Base-by-base conservation (phyloP, 352 stramenopile species). In the Phytophthora pseudosyringae region DNA sequence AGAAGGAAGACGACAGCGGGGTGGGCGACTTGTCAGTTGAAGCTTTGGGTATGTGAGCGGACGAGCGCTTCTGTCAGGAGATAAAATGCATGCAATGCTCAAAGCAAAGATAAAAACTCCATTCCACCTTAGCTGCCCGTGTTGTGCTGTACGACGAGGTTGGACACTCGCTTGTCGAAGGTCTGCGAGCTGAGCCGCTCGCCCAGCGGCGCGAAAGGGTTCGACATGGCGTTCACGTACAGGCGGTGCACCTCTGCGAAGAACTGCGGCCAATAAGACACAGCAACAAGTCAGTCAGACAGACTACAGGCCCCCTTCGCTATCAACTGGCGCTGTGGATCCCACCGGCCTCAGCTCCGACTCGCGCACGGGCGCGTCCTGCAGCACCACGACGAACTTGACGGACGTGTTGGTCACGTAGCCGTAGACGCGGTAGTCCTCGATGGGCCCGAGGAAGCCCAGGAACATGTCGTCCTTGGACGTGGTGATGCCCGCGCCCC, bases 321-420 rank as follows among this genome's bases (percentile, higher is more conserved):
- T 25, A 25, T 32, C 16, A 18, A 32, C 18, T 10, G 21, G 6
- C 26, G 21, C 11, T 48, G 13, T 33, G 38, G n/a, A 29, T 9
- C 31, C 6, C 69, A 93, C 88, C 50, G 75, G 73, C 71, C 86
- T 81, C 16, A 96, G 72, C 59, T 96, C 88, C 1, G 83, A 90
- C 43, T 94, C 86, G 49, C 87, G 86, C 56, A 87, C 75, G 8
- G 86, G 88, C 16, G 73, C 60, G 69, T 94, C 86, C 51, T 93
- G 83, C 18, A 94, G 62, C 50, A 96, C 86, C 43, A 73, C 83
- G 5, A 96, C 75, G 49, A 94, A 83, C 71, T 96, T 96, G 67
- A 91, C 76, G 10, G 82, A 86, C 51, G 86, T 94, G 73, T 94
- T 96, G 64, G 88, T 94, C 48, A 94, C 82, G 65, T 96, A 96